Evolutionary conservation across 805 yeast species (phyloP).

Genomic region (Sugiyamaella marilandica): DNA sequence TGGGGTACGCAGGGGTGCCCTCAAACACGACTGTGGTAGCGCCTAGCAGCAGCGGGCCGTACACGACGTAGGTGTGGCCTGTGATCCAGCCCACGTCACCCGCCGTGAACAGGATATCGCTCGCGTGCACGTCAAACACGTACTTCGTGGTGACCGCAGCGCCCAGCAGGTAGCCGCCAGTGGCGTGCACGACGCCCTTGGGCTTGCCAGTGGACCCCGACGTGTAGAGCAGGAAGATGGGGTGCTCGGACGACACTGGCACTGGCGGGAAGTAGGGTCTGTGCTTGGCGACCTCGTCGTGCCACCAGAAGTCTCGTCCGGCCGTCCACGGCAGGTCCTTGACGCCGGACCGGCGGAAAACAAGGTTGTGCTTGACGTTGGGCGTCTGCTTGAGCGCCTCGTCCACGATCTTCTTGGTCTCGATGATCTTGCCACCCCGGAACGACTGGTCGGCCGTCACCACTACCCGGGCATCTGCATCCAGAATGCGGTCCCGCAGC

Average conservation of each 20-base stretch:
- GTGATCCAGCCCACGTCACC: conserved; percentile 99
- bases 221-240: conserved; percentile 88
- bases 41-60: conserved; percentile 86
- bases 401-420: conserved; percentile 91
- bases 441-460: conserved; percentile 93
- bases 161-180: conserved; percentile 91
- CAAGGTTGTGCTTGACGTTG: conserved; percentile 73
- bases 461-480: conserved; percentile 79
- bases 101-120: conserved; percentile 87
- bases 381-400: conserved; percentile 77
- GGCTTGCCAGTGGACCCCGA: conserved; percentile 98
- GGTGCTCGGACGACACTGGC: conserved; percentile 88
- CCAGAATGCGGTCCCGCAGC: conserved; percentile 80
- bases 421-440: conserved; percentile 91
- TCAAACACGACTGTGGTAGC: conserved; percentile 91
- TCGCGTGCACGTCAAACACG: conserved; percentile 85
- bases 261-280: conserved; percentile 84
- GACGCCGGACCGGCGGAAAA: conserved; percentile 81
- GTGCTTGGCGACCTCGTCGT: conserved; percentile 75
- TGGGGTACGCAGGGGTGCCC: conserved; percentile 96
- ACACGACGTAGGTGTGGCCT: conserved; percentile 92
- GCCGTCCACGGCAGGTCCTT: conserved; percentile 58
- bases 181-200: conserved; percentile 92
- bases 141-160: conserved; percentile 88
- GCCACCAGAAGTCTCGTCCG: conserved; percentile 94